A percentile compares a stretch with the other conserved stretches of the same genome.
Evolutionary conservation across 306 rosid species (phyloP).

Genomic region (Trichosanthes cucumerina): DNA sequence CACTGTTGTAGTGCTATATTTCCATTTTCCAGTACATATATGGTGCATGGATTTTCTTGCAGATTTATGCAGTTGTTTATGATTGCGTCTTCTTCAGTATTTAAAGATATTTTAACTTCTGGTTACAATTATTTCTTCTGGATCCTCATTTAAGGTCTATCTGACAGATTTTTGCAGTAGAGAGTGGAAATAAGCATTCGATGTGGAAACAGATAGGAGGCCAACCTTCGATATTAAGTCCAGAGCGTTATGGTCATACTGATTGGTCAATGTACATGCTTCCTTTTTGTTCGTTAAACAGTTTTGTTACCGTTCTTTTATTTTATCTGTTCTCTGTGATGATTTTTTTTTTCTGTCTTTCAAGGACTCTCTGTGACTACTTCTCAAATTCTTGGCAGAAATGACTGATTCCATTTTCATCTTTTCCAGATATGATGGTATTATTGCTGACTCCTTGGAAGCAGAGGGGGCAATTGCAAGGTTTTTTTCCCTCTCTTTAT

Average conservation of each 20-base stretch:
- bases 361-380: background rate
- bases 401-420: conserved; percentile 13
- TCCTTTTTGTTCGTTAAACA: background rate
- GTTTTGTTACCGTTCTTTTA: background rate
- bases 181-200: conserved; percentile 47
- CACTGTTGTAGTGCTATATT: background rate
- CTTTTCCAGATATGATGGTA: conserved; percentile 75
- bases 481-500: conserved; percentile 17
- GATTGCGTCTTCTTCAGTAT: background rate
- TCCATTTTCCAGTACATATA: background rate
- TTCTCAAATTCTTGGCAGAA: background rate
- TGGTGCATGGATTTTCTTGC: conserved; percentile 10
- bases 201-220: conserved; percentile 67
- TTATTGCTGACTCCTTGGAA: conserved; percentile 69
- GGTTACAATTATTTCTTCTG: conserved; percentile 19
- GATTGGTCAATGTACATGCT: conserved; percentile 83
- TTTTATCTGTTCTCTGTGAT: background rate
- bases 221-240: conserved; percentile 42
- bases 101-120: background rate
- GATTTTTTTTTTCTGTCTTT: background rate
- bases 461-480: conserved; percentile 67
- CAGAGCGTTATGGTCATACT: conserved; percentile 35
- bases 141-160: conserved; percentile 16
- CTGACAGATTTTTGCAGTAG: conserved; percentile 71
- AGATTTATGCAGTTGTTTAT: conserved; percentile 11